Evolutionary conservation across 1,139 yeast genomes (phyloP), one percentile per base, ranked within the genome.

Genomic region (Blastobotrys ciferrii): DNA sequence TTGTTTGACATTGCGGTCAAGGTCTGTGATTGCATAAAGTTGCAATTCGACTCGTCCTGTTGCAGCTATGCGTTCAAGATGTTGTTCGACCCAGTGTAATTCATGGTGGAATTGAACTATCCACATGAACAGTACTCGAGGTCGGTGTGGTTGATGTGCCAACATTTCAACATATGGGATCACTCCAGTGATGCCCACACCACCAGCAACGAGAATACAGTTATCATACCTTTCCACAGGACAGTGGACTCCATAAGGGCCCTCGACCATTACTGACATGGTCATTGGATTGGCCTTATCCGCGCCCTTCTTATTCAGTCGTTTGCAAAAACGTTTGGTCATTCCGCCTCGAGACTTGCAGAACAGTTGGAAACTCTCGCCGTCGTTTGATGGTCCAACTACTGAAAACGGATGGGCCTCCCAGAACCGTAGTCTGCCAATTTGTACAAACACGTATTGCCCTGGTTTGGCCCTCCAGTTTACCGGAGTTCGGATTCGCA

Each of bases 171-270:
- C 65, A 50, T 70, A 70, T 0, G 70, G 68, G 51, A 72, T 49
- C 2, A 66, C 64, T 0, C 85, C 84, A 1, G 95, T 85, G 54
- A 87, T 74, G 57, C 95, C 95, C 52, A 83, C 82, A 44, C 92
- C 92, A 53, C 89, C 86, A 1, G 84, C 81, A 47, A 84, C 58
- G 43, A 84, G 70, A 15, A 83, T 63, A 2, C 75, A 69, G 47
- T 75, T 76, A 46, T 80, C 81, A 61, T 77, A 84, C 48, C 77
- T 71, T 48, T 75, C 74, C 42, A 81, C 62, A 59, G 87, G 77
- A 51, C 80, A 61, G 53, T 72, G 63, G 54, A 68, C 63, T 53
- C 87, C 84, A 58, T 82, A 83, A 0, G 88, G 87, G 0, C 88
- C 88, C 57, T 83, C 88, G 12, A 82, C 62, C 4, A 74, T 64